phyloP scores from a whole-genome alignment of 2,329 filamentous ascomycete species.

The Madurella mycetomatis region DNA sequence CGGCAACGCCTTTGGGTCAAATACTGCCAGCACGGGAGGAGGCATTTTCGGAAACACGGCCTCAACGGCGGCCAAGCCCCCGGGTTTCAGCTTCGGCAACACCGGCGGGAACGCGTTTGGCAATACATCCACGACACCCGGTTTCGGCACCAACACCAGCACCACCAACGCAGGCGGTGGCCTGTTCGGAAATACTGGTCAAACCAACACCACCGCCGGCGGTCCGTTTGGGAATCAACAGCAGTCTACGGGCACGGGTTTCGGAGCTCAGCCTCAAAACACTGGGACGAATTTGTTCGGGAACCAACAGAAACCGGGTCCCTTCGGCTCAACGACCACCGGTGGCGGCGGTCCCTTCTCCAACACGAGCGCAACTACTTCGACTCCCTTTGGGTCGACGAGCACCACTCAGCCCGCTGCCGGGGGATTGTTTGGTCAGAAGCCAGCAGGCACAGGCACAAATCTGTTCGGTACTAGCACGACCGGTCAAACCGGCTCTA shows the following conservation, averaged over 20 bases:
- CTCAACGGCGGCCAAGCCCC: conserved; percentile 18
- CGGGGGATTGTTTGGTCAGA: conserved; percentile 49
- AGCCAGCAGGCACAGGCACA: conserved; percentile 38
- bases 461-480: conserved; percentile 47
- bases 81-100: conserved; percentile 23
- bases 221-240: conserved; percentile 31
- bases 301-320: conserved; percentile 24
- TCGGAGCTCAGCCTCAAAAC: conserved; percentile 25
- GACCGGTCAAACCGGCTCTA: conserved; percentile 33
- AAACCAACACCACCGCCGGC: conserved; percentile 21
- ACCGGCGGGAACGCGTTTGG: conserved; percentile 20
- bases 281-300: conserved; percentile 29
- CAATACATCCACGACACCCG: conserved; percentile 9
- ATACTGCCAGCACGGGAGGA: conserved; percentile 21
- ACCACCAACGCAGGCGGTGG: conserved; percentile 27
- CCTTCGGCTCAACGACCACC: conserved; percentile 25
- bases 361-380: conserved; percentile 27
- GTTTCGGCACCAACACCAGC: conserved; percentile 19
- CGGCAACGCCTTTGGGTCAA: conserved; percentile 15
- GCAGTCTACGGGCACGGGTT: conserved; percentile 24
- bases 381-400: conserved; percentile 27
- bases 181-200: conserved; percentile 35
- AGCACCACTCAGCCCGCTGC: conserved; percentile 20
- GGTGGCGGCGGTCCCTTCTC: conserved; percentile 29
- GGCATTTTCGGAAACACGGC: conserved; percentile 34